Conservation (phyloP, 2,329 filamentous ascomycete species). For the Paecilomyces dactylethromorphus region DNA sequence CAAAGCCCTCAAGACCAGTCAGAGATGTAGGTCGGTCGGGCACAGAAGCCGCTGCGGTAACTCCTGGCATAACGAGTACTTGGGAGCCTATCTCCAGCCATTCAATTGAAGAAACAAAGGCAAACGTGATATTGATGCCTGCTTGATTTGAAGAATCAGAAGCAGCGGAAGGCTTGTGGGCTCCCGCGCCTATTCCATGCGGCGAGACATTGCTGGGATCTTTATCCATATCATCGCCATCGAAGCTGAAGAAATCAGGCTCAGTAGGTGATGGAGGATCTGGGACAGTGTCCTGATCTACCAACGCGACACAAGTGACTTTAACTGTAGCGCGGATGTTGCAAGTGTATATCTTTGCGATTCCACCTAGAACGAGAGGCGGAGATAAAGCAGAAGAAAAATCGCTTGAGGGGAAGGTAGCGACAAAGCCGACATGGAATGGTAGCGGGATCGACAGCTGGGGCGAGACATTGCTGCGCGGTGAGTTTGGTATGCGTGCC, state of each 20-base stretch:
- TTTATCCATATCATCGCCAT: slow-evolving; percentile 25
- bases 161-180: slow-evolving; percentile 20
- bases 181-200: slow-evolving; percentile 11
- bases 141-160: slow-evolving; percentile 16
- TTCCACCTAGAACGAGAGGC: slow-evolving; percentile 49
- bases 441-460: slow-evolving; percentile 9
- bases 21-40: slow-evolving; percentile 42
- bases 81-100: slow-evolving; percentile 52
- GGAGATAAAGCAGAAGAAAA: slow-evolving; percentile 38
- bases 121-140: slow-evolving; percentile 45
- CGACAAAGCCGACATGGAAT: slow-evolving; percentile 62
- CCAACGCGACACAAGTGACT: slow-evolving; percentile 52
- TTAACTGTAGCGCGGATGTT: slow-evolving; percentile 78
- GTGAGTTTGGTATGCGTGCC: slow-evolving; percentile 54
- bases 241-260: slow-evolving; percentile 39
- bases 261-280: slow-evolving; percentile 24
- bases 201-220: slow-evolving; percentile 1
- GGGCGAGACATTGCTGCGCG: slow-evolving; percentile 22
- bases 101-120: slow-evolving; percentile 52
- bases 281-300: slow-evolving; percentile 22
- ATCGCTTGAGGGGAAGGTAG: slow-evolving; percentile 60
- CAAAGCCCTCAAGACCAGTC: slow-evolving; percentile 54
- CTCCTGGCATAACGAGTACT: slow-evolving; percentile 54
- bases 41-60: slow-evolving; percentile 42
- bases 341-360: slow-evolving; percentile 72